These are phyloP conservation scores for Colletotrichum lindemuthianum DNA, from an alignment of 2,329 filamentous ascomycete genomes.

Conservation along the genomic window DNA sequence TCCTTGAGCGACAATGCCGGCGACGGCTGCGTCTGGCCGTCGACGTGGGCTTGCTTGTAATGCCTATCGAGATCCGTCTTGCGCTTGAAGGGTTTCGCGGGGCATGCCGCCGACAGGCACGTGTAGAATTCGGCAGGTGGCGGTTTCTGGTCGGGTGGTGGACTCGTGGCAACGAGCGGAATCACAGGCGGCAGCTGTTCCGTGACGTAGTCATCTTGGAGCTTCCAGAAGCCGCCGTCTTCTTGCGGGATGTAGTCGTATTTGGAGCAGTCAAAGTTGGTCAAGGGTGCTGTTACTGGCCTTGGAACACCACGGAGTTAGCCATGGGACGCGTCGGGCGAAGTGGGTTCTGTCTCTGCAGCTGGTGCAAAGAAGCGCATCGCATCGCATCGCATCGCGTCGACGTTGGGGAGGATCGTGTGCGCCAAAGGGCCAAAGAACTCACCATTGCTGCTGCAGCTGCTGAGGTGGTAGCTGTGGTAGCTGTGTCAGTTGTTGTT, in stretches of 20 bases:
- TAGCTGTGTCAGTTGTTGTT: too few relatives aligned
- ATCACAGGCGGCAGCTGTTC: conserved; percentile 28
- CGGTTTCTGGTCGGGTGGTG: conserved; percentile 30
- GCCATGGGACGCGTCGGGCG: not conserved
- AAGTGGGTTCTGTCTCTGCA: not conserved
- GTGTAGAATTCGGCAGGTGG: conserved; percentile 34
- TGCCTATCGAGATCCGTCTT: conserved; percentile 66
- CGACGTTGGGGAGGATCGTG: not conserved
- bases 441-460: conserved; percentile 13
- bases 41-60: conserved; percentile 58
- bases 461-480: too few relatives aligned
- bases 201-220: conserved; percentile 30
- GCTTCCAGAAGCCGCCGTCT: conserved; percentile 36
- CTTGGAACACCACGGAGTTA: conserved; percentile 8
- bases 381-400: not conserved
- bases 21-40: conserved; percentile 30
- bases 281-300: conserved; percentile 23
- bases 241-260: conserved; percentile 36
- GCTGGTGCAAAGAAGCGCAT: not conserved
- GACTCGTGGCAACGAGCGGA: conserved; percentile 29
- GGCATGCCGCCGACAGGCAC: conserved; percentile 55
- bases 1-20: conserved; percentile 32
- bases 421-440: not conserved
- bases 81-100: conserved; percentile 58
- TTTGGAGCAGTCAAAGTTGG: conserved; percentile 36